These are phyloP conservation scores for Hypoxylon subgilvum DNA, from an alignment of 495 filamentous ascomycete species.

Conservation along the genomic window DNA sequence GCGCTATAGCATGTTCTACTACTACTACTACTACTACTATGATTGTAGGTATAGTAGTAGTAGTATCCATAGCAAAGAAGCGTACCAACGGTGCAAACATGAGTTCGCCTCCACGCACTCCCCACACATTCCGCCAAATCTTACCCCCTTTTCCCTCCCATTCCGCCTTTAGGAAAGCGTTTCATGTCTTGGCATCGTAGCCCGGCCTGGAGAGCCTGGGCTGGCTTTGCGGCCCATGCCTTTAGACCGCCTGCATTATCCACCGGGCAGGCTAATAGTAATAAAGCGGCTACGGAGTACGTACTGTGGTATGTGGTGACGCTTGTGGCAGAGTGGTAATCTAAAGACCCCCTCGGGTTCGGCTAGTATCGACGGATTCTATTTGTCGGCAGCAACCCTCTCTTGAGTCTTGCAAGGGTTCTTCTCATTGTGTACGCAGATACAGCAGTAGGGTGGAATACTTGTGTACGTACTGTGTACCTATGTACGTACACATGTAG, in stretches of 20 bases:
- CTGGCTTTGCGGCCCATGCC: constrained; percentile 25
- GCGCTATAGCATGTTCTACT: not conserved
- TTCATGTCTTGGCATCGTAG: constrained; percentile 36
- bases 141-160: constrained; percentile 24
- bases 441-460: too few relatives aligned
- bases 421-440: too few relatives aligned
- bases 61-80: constrained; percentile 4
- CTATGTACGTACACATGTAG: constrained; percentile 25
- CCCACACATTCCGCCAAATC: constrained; percentile 39
- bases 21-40: too few relatives aligned
- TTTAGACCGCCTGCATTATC: constrained; percentile 19
- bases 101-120: constrained; percentile 31
- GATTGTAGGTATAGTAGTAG: not conserved
- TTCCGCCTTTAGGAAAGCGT: constrained; percentile 30
- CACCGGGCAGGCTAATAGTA: constrained; percentile 31
- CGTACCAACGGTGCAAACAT: constrained; percentile 29
- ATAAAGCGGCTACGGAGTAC: constrained; percentile 32
- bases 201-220: constrained; percentile 35
- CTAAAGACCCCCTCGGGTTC: constrained; percentile 29
- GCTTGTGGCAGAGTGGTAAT: too few relatives aligned
- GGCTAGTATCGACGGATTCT: constrained; percentile 18
- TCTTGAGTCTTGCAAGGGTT: constrained; percentile 21
- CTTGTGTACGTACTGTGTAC: constrained; percentile 22
- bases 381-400: constrained; percentile 26
- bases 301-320: too few relatives aligned